phyloP scores from a whole-genome alignment of 805 yeast species.

The Candida sithepensis region DNA sequence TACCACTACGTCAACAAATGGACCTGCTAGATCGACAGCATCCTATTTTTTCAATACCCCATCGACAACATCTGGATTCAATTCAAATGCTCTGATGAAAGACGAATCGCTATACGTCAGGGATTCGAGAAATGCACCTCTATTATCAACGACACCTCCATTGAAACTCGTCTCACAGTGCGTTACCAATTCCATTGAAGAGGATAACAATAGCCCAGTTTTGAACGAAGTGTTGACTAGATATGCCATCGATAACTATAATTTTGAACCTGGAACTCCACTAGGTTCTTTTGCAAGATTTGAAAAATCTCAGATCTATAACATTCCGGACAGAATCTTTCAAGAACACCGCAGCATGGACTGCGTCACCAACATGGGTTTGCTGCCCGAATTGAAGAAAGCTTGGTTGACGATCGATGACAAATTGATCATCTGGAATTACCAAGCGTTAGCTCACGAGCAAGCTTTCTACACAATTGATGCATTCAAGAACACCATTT shows the following conservation, averaged over 20 bases:
- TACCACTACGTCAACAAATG: not conserved
- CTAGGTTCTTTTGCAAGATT: constrained; percentile 66
- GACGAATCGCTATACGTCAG: constrained; percentile 15
- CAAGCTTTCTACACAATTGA: constrained; percentile 76
- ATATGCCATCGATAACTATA: constrained; percentile 67
- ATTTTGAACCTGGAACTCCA: constrained; percentile 42
- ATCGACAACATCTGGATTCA: constrained; percentile 12
- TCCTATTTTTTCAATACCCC: constrained; percentile 8
- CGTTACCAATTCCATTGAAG: constrained; percentile 53
- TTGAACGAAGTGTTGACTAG: constrained; percentile 54
- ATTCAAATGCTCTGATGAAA: constrained; percentile 16
- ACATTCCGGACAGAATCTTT: constrained; percentile 77
- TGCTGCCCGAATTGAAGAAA: constrained; percentile 73
- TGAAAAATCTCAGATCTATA: constrained; percentile 62
- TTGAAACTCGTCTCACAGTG: constrained; percentile 60
- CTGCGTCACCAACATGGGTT: constrained; percentile 72
- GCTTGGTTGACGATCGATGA: constrained; percentile 86
- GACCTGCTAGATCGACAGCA: constrained; percentile 7
- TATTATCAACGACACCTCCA: constrained; percentile 49
- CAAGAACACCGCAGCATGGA: constrained; percentile 68
- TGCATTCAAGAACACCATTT: constrained; percentile 72
- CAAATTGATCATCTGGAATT: constrained; percentile 82
- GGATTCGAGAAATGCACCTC: constrained; percentile 40
- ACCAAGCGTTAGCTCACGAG: constrained; percentile 39
- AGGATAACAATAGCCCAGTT: constrained; percentile 55